These are phyloP conservation scores for Crithidia mellificae DNA, from an alignment of 208 protist species.

Conservation along the genomic window DNA sequence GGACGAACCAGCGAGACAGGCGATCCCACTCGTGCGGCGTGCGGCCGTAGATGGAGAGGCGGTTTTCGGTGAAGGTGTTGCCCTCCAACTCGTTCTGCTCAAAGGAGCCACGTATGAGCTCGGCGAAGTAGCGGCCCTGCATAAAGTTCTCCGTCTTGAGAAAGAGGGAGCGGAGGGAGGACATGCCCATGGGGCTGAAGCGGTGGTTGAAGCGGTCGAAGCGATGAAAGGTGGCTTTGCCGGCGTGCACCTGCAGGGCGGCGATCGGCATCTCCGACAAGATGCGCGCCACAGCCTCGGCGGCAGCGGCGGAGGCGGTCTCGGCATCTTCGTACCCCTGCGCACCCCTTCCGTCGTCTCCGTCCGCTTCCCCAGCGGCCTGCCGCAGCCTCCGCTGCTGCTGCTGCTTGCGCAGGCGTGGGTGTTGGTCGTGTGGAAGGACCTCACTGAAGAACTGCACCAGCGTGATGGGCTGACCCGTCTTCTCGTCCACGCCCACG, in stretches of 20 bases:
- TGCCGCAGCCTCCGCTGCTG: background rate
- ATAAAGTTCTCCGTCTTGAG: constrained; percentile 90
- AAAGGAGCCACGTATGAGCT: constrained; percentile 71
- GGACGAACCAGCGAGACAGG: constrained; percentile 75
- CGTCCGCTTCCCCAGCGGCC: background rate
- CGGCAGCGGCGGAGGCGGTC: constrained; percentile 25
- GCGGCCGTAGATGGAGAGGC: constrained; percentile 85
- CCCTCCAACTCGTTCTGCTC: constrained; percentile 50
- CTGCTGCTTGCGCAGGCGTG: background rate
- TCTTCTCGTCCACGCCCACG: constrained; percentile 52
- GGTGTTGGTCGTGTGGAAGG: constrained; percentile 5
- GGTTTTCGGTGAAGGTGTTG: constrained; percentile 80
- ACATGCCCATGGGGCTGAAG: constrained; percentile 75
- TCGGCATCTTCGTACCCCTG: background rate
- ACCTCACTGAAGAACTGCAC: constrained; percentile 40
- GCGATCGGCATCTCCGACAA: constrained; percentile 72
- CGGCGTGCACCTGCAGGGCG: constrained; percentile 81
- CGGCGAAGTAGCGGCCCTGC: constrained; percentile 88
- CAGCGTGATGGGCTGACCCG: constrained; percentile 42
- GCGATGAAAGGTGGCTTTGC: constrained; percentile 82
- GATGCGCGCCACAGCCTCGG: constrained; percentile 11
- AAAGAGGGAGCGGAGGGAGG: constrained; percentile 69
- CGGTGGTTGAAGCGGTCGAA: constrained; percentile 91
- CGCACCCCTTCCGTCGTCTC: background rate
- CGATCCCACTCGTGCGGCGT: constrained; percentile 63